Evolutionary conservation across 805 yeast genomes (phyloP), one percentile per base, ranked within the genome.

Genomic region (Hanseniaspora occidentalis): DNA sequence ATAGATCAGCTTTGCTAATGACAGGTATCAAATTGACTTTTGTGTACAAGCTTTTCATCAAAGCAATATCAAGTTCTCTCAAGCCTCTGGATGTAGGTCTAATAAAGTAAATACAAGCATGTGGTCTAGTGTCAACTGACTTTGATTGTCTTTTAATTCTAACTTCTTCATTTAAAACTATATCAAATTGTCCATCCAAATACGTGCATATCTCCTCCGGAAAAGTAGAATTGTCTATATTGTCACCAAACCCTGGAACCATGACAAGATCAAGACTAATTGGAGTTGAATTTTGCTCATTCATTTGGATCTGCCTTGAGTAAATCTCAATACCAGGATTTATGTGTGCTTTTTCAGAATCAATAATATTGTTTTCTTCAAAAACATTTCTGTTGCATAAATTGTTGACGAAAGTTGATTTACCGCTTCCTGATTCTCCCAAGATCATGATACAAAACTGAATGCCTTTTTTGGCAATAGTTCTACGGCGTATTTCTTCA

Each of bases 21-120:
- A 86, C 77, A 2, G 96, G 95, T 35, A 88, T 74, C 20, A 89
- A 70, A 61, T 88, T 88, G 17, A 83, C 94, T 47, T 77, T 74
- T 19, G 73, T 67, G 13, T 88, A 73, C 39, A 88, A 66, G 36
- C 70, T 66, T 49, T 67, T 73, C 79, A 88, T 82, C 40, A 83
- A 67, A 47, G 70, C 71, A 41, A 81, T 67, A 56, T 89, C 97
- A 41, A 50, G 44, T 16, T 50, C 52, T 21, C 47, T 48, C n/a
- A 57, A 43, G 4, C 71, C 72, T 50, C 68, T 71, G 35, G 71
- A 69, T 8, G 71, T 70, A n/a, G 76, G 67, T 42, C 78, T 75
- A 41, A 86, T 73, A 52, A 86, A 79, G 63, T 84, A 86, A 38
- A 86, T 60, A 49, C 88, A 75, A 22, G 70, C 84, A 54, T 83